phyloP scores from a whole-genome alignment of 176 grass and related monocot genomes.

The Lolium multiflorum region DNA sequence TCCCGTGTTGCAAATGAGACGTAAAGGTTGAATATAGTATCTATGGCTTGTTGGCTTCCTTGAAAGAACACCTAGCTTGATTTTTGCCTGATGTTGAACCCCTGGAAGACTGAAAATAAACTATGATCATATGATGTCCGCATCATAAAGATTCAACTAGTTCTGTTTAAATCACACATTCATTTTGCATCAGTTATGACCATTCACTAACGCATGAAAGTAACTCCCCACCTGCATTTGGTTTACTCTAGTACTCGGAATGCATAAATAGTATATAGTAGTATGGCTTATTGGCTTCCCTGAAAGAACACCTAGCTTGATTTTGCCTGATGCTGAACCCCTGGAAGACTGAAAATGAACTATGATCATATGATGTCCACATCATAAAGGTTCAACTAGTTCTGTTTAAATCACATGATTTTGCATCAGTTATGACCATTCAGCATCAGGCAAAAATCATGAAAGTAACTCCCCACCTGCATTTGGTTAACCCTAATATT shows the following conservation, averaged over 20 bases:
- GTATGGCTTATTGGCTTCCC: too few relatives aligned
- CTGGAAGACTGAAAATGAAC: background rate
- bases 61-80: background rate
- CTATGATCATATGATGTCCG: background rate
- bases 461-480: background rate
- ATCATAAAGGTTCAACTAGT: background rate
- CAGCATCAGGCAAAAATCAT: background rate
- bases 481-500: constrained; percentile 2
- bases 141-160: background rate
- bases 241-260: background rate
- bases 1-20: background rate
- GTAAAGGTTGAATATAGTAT: background rate
- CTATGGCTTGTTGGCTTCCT: too few relatives aligned
- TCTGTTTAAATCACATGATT: background rate
- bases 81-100: background rate
- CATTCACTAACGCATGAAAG: background rate
- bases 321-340: background rate
- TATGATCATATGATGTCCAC: background rate
- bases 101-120: background rate
- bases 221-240: background rate
- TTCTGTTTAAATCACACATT: background rate
- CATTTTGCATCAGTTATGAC: background rate
- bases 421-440: background rate
- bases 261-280: background rate
- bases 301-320: too few relatives aligned